A percentile compares a stretch with the other conserved stretches of the same genome.
Conservation (phyloP, 2,329 filamentous ascomycete species). For the Aspergillus amoenus region DNA sequence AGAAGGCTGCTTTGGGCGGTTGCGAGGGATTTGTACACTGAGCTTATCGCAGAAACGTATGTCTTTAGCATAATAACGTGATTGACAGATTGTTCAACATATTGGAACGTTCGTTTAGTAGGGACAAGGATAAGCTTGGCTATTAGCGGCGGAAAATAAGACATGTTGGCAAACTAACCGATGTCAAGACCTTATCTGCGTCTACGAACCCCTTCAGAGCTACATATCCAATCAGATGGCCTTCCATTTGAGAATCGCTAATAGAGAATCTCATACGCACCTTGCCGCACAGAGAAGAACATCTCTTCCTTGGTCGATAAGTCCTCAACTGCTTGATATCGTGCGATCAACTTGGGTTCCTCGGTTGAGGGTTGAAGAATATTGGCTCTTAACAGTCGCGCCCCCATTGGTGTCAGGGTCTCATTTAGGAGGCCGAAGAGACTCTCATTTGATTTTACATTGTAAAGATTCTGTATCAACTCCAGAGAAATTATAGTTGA, state of each 20-base stretch:
- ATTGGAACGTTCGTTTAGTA: constrained; percentile 62
- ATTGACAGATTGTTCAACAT: constrained; percentile 79
- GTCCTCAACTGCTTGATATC: constrained; percentile 83
- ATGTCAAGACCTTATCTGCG: constrained; percentile 75
- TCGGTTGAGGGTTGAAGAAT: constrained; percentile 86
- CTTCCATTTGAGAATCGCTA: neutral
- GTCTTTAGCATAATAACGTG: constrained; percentile 83
- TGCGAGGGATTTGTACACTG: constrained; percentile 66
- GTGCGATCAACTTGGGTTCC: constrained; percentile 62
- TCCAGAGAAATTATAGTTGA: constrained; percentile 85
- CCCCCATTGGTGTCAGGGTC: constrained; percentile 85
- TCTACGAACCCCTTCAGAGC: constrained; percentile 75
- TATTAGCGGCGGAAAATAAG: constrained; percentile 14
- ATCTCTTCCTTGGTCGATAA: constrained; percentile 79
- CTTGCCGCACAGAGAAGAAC: constrained; percentile 73
- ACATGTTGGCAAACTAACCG: constrained; percentile 48
- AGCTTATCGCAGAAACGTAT: constrained; percentile 68
- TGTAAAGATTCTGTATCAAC: constrained; percentile 81
- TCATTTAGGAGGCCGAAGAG: constrained; percentile 83
- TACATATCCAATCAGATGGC: constrained; percentile 29
- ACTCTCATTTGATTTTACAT: constrained; percentile 74
- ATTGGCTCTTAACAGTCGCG: constrained; percentile 76
- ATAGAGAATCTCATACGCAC: constrained; percentile 39
- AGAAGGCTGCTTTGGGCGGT: constrained; percentile 66
- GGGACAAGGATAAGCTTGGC: constrained; percentile 73